A percentile compares a stretch with the other conserved stretches of the same genome.
phyloP scores from a whole-genome alignment of 345 rosid species.

The Eucalyptus regnans region DNA sequence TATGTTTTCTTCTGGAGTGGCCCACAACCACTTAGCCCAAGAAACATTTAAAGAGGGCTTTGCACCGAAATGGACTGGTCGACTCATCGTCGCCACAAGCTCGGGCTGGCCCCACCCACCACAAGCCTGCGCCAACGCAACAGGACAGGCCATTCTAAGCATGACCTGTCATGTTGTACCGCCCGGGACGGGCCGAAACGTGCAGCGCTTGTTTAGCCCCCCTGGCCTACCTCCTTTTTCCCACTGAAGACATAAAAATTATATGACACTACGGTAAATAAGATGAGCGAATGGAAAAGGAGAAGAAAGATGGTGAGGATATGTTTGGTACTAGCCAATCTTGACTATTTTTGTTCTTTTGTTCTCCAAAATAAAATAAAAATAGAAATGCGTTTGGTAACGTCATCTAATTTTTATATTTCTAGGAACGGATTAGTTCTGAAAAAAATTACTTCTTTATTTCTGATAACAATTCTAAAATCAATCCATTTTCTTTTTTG shows the following conservation, averaged over 20 bases:
- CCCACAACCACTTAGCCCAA: neutral
- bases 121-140: neutral
- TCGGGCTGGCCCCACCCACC: neutral
- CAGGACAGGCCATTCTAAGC: neutral
- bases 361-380: too few relatives aligned
- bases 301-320: neutral
- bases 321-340: too few relatives aligned
- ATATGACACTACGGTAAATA: neutral
- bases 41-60: neutral
- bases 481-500: too few relatives aligned
- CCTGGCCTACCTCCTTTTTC: neutral
- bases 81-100: neutral
- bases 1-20: neutral
- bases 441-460: too few relatives aligned
- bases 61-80: neutral
- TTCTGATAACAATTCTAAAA: too few relatives aligned
- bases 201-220: neutral
- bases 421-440: too few relatives aligned
- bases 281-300: neutral
- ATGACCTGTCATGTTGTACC: neutral
- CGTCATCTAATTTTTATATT: too few relatives aligned
- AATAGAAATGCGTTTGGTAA: accelerated
- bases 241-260: neutral
- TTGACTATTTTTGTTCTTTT: too few relatives aligned
- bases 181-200: too few relatives aligned